Evolutionary conservation across 2,329 filamentous ascomycete species (phyloP), one percentile per base, ranked within the genome.

Genomic region (Pyrenophora teres): DNA sequence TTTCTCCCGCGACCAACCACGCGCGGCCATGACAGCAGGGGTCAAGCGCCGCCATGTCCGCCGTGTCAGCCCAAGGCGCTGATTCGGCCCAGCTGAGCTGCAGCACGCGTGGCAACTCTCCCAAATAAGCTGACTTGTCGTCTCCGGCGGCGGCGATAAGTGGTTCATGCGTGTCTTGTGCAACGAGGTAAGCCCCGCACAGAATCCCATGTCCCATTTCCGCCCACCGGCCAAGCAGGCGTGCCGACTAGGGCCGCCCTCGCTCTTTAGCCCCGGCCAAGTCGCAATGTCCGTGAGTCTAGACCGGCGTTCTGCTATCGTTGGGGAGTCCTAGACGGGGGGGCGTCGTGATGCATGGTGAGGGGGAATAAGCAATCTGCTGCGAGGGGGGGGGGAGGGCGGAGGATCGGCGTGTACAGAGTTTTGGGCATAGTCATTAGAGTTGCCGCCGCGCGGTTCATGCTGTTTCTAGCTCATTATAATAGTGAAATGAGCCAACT

Each of bases 51-150:
- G 33, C 48, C 51, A 59, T 56, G 45, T 57, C 52, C 57, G 57
- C 46, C 16, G 21, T 41, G 41, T 45, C 52, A 39, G 47, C 46
- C 33, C 42, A 52, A 32, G 21, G 37, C 53, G 57, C 63, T 63
- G 54, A 65, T 64, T 65, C 61, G 57, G 42, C 45, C 21, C 37
- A 18, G 35, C 43, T 37, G 15, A 35, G 10, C 40, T 51, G 52
- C 43, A 42, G 50, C 55, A 63, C 61, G 61, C 63, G 61, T 62
- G 61, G 61, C 63, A 52, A 64, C 51, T 56, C 46, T 49, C 41
- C 47, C 52, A 23, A 56, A 18, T 48, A 40, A 57, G 53, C 56
- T 61, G 43, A 33, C 21, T 38, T 21, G 19, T 47, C 46, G 61
- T 46, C 40, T 46, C 43, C 45, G 46, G 46, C 44, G 30, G 46